Evolutionary conservation across 169 alveolate species (phyloP), one percentile per base, ranked within the genome.

Genomic region (Plasmodium adleri): DNA sequence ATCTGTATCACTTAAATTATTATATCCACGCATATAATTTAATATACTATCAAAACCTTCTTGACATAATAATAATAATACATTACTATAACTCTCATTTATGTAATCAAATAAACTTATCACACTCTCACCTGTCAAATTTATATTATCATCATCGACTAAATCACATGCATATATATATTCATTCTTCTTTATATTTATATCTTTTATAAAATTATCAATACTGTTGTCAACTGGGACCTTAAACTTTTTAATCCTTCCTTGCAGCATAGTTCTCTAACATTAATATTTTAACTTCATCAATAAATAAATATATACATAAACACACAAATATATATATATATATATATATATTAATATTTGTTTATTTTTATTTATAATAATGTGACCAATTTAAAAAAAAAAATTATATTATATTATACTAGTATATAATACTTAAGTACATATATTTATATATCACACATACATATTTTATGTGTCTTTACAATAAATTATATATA

Each of bases 231-330:
- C 60, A 13, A 83, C 39, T 10, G 91, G 91, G 0, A 83, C 17
- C 50, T 83, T 83, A 72, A 83, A 83, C 50, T 83, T 83, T 70
- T 83, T 83, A 32, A 83, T 83, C 74, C 60, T 83, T 72, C 91
- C 91, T 49, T 83, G 86, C 58, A 83, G 20, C 91, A 83, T 83
- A 24, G 50, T 76, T 64, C 8, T 28, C 5, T 28, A 28, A 28
- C 39, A 28, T 28, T 1, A 28, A 28, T 4, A 28, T 28, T 4
- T 28, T 28, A 28, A 28, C 39, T 28, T 28, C 39, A 28, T 28
- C 39, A 28, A 28, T 4, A 28, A 28, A 28, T 20, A 20, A 20
- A 20, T 20, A 20, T 20, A 20, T 20, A 20, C 22, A 20, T 20
- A 20, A 28, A 28, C 3, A 28, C 3, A 28, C 1, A 28, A 1